phyloP scores from a whole-genome alignment of 257 asterid species.

The Dorcoceras hygrometricum region DNA sequence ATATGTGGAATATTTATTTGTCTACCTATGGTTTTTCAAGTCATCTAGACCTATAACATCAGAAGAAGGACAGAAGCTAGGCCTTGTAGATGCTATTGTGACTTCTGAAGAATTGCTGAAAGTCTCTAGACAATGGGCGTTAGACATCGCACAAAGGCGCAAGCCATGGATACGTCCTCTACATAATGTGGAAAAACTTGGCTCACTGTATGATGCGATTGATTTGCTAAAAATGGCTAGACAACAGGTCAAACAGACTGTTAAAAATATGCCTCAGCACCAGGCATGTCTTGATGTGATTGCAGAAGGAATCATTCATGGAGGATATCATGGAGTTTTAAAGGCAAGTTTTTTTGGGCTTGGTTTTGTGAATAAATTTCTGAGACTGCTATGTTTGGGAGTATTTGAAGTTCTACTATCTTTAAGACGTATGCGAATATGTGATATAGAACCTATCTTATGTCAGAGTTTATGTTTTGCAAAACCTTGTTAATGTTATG shows the following conservation, averaged over 20 bases:
- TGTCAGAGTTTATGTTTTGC: neutral
- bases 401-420: slow-evolving; percentile 7
- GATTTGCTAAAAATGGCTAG: slow-evolving; percentile 56
- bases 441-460: neutral
- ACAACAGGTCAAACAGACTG: slow-evolving; percentile 62
- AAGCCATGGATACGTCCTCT: slow-evolving; percentile 93
- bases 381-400: slow-evolving; percentile 13
- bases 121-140: slow-evolving; percentile 81
- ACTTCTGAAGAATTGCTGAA: slow-evolving; percentile 66
- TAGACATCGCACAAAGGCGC: slow-evolving; percentile 64
- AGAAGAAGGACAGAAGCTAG: slow-evolving; percentile 85
- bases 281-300: slow-evolving; percentile 86
- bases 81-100: slow-evolving; percentile 83
- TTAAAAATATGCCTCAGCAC: slow-evolving; percentile 83
- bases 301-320: slow-evolving; percentile 88
- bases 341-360: slow-evolving; percentile 50
- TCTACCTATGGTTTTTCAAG: slow-evolving; percentile 39
- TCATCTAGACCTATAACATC: slow-evolving; percentile 68
- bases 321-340: slow-evolving; percentile 82
- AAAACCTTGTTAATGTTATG: slow-evolving; percentile 46
- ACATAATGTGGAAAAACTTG: slow-evolving; percentile 74
- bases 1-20: neutral
- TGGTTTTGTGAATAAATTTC: slow-evolving; percentile 22
- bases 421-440: neutral
- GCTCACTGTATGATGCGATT: slow-evolving; percentile 69